Conservation (phyloP, 805 yeast species). For the Deakozyma indianensis region DNA sequence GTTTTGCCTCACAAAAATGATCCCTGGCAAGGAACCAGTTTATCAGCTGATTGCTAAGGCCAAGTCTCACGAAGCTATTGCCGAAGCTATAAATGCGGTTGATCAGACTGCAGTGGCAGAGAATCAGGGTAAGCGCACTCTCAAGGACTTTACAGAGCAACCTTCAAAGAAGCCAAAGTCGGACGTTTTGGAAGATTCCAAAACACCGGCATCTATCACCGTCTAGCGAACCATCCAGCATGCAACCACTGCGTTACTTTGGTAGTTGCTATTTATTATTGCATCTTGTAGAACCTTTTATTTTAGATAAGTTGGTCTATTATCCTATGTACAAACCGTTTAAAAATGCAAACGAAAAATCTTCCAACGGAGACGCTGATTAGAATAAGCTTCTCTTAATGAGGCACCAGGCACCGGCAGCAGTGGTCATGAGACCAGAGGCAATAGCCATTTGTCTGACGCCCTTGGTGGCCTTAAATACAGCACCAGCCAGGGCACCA, state of each 20-base stretch:
- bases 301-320: neutral
- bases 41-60: conserved; percentile 43
- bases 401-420: conserved; percentile 89
- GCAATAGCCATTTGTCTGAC: conserved; percentile 77
- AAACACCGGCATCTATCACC: no score
- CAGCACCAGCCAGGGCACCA: conserved; percentile 86
- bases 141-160: no score
- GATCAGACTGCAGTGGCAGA: no score
- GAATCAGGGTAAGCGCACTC: no score
- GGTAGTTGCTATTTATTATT: no score
- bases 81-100: neutral
- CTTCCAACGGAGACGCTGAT: no score
- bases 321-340: neutral
- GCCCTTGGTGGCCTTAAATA: conserved; percentile 79
- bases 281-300: no score
- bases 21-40: conserved; percentile 58
- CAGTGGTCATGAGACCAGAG: conserved; percentile 72
- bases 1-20: conserved; percentile 60
- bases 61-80: conserved; percentile 31
- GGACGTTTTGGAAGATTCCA: no score
- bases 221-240: no score
- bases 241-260: no score
- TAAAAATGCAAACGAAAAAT: conserved; percentile 10
- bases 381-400: conserved; percentile 30
- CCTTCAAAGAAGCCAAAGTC: no score